A percentile compares a stretch with the other conserved stretches of the same genome.
These are phyloP conservation scores for Cryphonectria nitschkei DNA, from an alignment of 2,329 filamentous ascomycete genomes.

Conservation along the genomic window DNA sequence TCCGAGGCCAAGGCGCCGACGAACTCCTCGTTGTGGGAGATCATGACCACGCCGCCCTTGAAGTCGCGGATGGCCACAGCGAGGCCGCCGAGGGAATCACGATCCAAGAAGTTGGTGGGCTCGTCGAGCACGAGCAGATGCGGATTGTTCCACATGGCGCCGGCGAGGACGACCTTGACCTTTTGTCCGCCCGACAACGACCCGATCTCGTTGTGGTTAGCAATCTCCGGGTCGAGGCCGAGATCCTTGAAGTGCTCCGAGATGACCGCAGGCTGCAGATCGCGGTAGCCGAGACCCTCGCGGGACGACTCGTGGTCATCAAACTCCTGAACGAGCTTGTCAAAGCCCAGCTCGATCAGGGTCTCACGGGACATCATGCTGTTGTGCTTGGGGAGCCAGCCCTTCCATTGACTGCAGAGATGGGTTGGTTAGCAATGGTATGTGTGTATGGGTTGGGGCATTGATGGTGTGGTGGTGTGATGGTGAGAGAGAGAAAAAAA, in stretches of 20 bases:
- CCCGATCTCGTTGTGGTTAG: slow-evolving; percentile 97
- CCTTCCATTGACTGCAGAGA: slow-evolving; percentile 78
- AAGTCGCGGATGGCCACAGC: slow-evolving; percentile 98
- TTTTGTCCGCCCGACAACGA: slow-evolving; percentile 96
- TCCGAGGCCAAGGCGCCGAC: slow-evolving; percentile 94
- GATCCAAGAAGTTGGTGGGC: slow-evolving; percentile 98
- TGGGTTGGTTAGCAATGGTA: slow-evolving; percentile 30
- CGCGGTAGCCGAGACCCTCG: slow-evolving; percentile 94
- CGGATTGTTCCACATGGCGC: slow-evolving; percentile 98
- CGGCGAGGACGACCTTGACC: slow-evolving; percentile 97
- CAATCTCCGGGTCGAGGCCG: slow-evolving; percentile 94
- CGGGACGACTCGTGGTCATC: slow-evolving; percentile 99
- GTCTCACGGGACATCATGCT: slow-evolving; percentile 92
- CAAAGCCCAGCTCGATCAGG: slow-evolving; percentile 80
- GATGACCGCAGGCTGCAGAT: slow-evolving; percentile 90
- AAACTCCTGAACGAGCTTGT: slow-evolving; percentile 95
- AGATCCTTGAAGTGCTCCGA: slow-evolving; percentile 98
- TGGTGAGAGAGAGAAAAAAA: background rate
- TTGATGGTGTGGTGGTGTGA: too few relatives aligned
- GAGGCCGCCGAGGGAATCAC: slow-evolving; percentile 93
- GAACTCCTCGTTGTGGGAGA: slow-evolving; percentile 99
- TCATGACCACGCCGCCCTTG: slow-evolving; percentile 98
- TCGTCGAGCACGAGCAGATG: slow-evolving; percentile 97
- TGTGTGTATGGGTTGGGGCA: background rate
- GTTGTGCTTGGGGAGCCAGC: slow-evolving; percentile 90